Conservation (phyloP, 306 rosid species). For the Lablab purpureus region DNA sequence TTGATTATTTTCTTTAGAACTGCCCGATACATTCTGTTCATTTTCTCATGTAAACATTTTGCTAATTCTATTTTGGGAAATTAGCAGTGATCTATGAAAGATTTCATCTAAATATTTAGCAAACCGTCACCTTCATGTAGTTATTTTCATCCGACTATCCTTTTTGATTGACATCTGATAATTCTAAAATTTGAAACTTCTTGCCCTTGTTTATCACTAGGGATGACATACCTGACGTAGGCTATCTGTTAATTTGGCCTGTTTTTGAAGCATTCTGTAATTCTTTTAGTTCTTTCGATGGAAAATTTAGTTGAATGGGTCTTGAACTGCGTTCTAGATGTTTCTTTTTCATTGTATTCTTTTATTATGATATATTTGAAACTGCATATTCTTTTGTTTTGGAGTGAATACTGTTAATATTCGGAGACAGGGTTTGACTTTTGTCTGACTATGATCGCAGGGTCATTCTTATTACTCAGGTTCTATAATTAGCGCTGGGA, state of each 20-base stretch:
- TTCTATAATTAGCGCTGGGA: constrained; percentile 68
- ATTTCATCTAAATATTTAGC: neutral
- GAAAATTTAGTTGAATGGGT: constrained; percentile 22
- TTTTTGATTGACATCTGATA: neutral
- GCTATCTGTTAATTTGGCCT: constrained; percentile 21
- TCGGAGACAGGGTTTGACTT: constrained; percentile 73
- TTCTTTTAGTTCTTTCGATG: constrained; percentile 17
- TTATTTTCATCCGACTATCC: neutral
- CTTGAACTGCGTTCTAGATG: constrained; percentile 19
- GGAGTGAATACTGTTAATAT: constrained; percentile 52
- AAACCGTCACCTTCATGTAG: neutral
- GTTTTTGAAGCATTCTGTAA: constrained; percentile 33
- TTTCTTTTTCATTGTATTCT: constrained; percentile 3
- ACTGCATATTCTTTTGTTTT: constrained; percentile 20
- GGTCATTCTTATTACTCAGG: constrained; percentile 70
- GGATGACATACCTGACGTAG: neutral
- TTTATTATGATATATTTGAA: constrained; percentile 25
- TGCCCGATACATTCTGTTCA: neutral
- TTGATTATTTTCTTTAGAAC: neutral
- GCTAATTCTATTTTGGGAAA: constrained; percentile 3
- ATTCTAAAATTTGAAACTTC: neutral
- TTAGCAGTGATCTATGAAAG: neutral
- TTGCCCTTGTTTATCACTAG: neutral
- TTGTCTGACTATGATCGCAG: constrained; percentile 91
- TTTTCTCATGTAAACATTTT: neutral